phyloP scores from a whole-genome alignment of 2,329 filamentous ascomycete species.

The Colletotrichum noveboracense region DNA sequence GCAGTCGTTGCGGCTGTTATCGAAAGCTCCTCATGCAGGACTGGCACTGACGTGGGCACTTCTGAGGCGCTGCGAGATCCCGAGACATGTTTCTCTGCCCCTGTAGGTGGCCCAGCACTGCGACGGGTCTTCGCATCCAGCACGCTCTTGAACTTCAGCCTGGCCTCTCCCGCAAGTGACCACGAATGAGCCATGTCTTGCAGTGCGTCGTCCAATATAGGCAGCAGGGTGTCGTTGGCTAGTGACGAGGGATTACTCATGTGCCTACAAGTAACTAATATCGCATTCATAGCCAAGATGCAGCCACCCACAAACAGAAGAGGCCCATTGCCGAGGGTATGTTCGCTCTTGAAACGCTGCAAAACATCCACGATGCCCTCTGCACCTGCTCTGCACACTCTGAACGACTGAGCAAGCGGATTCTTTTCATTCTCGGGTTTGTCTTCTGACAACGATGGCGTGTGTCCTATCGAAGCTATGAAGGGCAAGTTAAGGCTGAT shows the following conservation, averaged over 20 bases:
- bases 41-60: background rate
- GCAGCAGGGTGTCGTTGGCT: background rate
- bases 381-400: background rate
- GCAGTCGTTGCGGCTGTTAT: background rate
- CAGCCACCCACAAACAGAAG: background rate
- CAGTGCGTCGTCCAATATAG: background rate
- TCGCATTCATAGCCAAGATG: background rate
- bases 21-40: background rate
- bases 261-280: background rate
- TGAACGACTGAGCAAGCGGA: background rate
- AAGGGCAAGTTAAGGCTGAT: constrained; percentile 13
- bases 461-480: background rate
- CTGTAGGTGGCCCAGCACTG: background rate
- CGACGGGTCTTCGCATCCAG: background rate
- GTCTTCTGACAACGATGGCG: background rate
- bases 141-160: background rate
- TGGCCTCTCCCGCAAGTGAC: background rate
- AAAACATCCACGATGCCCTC: background rate
- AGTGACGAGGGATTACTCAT: background rate
- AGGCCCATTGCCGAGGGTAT: background rate
- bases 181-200: background rate
- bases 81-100: background rate
- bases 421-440: background rate
- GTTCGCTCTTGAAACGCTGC: background rate
- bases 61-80: background rate